These are phyloP conservation scores for Spathaspora boniae DNA, from an alignment of 805 yeast genomes.

Conservation along the genomic window DNA sequence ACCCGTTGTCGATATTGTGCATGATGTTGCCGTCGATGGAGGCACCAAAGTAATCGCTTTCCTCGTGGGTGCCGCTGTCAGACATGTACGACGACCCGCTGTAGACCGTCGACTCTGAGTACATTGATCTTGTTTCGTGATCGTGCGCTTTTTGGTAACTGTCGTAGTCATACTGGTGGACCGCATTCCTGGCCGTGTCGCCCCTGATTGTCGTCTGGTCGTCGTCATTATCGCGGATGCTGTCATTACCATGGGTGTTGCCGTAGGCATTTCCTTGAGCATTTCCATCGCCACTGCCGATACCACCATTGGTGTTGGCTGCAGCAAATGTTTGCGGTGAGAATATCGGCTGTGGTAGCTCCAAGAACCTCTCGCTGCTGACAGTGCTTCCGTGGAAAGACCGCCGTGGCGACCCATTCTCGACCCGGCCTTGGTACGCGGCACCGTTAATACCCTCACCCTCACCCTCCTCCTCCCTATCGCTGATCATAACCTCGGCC, in stretches of 20 bases:
- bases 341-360: constrained; percentile 65
- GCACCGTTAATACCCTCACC: constrained; percentile 13
- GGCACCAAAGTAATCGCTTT: constrained; percentile 40
- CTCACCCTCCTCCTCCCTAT: constrained; percentile 30
- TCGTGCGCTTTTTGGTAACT: constrained; percentile 30
- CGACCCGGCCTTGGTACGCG: constrained; percentile 19
- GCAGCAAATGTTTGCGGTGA: constrained; percentile 62
- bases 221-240: constrained; percentile 11
- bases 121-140: constrained; percentile 31
- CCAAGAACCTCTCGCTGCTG: constrained; percentile 49
- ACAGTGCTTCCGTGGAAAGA: constrained; percentile 28
- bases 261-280: constrained; percentile 2
- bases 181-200: constrained; percentile 17
- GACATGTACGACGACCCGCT: constrained; percentile 29
- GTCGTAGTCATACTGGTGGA: constrained; percentile 30
- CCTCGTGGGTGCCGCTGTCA: constrained; percentile 17
- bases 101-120: constrained; percentile 34
- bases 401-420: constrained; percentile 36
- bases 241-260: too few relatives aligned
- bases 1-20: constrained; percentile 39
- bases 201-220: constrained; percentile 29
- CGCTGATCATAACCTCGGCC: constrained; percentile 45
- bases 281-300: too few relatives aligned
- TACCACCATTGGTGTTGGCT: constrained; percentile 41
- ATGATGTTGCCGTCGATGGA: constrained; percentile 47